phyloP scores from a whole-genome alignment of 306 rosid species.

The Citrullus mucosospermus region DNA sequence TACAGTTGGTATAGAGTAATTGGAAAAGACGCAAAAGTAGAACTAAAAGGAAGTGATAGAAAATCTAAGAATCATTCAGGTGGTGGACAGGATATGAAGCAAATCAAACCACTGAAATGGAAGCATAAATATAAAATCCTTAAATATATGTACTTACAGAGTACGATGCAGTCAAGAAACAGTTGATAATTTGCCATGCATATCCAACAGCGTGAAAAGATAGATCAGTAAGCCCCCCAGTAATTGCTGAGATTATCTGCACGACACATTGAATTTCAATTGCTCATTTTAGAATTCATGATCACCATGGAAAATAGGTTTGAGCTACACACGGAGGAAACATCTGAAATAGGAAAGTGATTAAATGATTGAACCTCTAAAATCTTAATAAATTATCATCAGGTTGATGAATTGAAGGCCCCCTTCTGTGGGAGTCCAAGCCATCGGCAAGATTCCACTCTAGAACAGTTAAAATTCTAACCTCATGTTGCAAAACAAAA shows the following conservation, averaged over 20 bases:
- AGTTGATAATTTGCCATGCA: constrained; percentile 77
- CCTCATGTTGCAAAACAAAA: not conserved
- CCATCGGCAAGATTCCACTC: not conserved
- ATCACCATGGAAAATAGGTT: not conserved
- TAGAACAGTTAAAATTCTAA: not conserved
- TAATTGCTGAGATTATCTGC: constrained; percentile 92
- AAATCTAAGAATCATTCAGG: not conserved
- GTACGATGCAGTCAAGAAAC: constrained; percentile 94
- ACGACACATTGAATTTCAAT: constrained; percentile 10
- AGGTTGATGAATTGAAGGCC: not conserved
- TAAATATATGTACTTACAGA: constrained; percentile 58
- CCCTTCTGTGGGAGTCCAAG: not conserved
- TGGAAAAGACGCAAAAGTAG: not conserved
- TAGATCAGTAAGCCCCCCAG: constrained; percentile 89
- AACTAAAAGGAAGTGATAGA: not conserved
- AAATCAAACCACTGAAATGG: not conserved
- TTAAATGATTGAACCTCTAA: not conserved
- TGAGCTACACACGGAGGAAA: not conserved
- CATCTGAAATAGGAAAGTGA: not conserved
- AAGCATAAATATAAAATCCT: not conserved
- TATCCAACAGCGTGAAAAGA: constrained; percentile 79
- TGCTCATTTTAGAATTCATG: not conserved
- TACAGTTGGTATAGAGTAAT: not conserved
- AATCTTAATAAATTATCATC: not conserved
- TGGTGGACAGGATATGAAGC: not conserved